A percentile compares a stretch with the other conserved stretches of the same genome.
These are phyloP conservation scores for Ophiostoma pallidulum DNA, from an alignment of 2,329 filamentous ascomycete species.

Conservation along the genomic window DNA sequence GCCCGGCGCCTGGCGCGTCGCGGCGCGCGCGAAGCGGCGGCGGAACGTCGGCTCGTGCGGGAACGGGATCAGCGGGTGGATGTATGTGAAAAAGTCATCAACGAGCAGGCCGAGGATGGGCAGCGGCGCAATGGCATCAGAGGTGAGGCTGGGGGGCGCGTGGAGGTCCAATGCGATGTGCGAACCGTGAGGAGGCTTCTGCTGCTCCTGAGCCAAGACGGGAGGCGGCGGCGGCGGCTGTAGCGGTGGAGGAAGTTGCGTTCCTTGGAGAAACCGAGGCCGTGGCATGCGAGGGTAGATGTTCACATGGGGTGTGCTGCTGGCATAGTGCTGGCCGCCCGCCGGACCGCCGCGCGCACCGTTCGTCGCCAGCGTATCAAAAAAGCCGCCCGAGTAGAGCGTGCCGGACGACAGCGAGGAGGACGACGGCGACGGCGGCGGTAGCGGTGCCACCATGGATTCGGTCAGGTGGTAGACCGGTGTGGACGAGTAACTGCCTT, in stretches of 20 bases:
- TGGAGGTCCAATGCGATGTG: too few species aligned
- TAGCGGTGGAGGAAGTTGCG: constrained; percentile 27
- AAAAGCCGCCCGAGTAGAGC: constrained; percentile 4
- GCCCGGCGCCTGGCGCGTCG: constrained; percentile 55
- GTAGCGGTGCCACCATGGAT: background rate
- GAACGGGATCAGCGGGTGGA: constrained; percentile 67
- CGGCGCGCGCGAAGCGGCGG: constrained; percentile 54
- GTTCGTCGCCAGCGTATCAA: background rate
- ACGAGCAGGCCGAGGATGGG: constrained; percentile 59
- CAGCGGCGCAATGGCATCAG: constrained; percentile 63
- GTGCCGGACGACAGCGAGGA: background rate
- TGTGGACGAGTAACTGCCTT: too few species aligned
- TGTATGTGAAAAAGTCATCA: constrained; percentile 76
- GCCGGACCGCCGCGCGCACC: constrained; percentile 1
- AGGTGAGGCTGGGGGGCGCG: constrained; percentile 21
- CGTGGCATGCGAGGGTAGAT: constrained; percentile 11
- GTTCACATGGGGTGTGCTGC: constrained; percentile 5
- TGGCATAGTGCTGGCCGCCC: background rate
- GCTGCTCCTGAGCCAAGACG: too few species aligned
- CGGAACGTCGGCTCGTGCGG: constrained; percentile 72
- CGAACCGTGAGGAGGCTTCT: too few species aligned
- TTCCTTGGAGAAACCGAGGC: background rate
- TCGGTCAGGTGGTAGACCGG: background rate
- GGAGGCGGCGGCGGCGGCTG: background rate
- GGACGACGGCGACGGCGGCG: background rate